Conservation (phyloP, 768 basidiomycete genomes). For the Podaxis sp. region DNA sequence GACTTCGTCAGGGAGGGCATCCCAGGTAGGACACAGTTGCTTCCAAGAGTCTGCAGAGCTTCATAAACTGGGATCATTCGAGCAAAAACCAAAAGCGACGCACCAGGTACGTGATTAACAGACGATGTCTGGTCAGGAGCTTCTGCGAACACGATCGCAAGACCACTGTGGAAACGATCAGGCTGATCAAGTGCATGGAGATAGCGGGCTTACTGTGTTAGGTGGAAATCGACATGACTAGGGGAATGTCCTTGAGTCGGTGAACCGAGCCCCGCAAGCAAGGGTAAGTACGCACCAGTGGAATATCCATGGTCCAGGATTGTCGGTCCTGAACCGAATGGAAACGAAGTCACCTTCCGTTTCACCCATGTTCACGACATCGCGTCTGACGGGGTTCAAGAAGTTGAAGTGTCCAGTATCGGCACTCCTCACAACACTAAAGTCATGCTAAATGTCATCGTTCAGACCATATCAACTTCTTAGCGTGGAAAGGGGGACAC, state of each 20-base stretch:
- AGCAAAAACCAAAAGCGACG: not conserved
- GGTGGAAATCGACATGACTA: constrained; percentile 14
- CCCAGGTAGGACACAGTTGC: constrained; percentile 23
- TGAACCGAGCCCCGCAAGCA: not conserved
- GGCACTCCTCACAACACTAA: constrained; percentile 42
- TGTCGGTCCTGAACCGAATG: constrained; percentile 66
- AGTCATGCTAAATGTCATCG: constrained; percentile 24
- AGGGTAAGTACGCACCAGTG: constrained; percentile 29
- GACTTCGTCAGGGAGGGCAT: constrained; percentile 15
- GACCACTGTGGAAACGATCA: constrained; percentile 22
- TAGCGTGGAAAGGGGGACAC: constrained; percentile 15
- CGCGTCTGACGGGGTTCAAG: constrained; percentile 54
- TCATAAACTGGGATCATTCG: not conserved
- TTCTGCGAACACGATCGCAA: constrained; percentile 34
- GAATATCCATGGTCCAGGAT: constrained; percentile 62
- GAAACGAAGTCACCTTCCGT: constrained; percentile 39
- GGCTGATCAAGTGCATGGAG: not conserved
- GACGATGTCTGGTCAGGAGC: constrained; percentile 17
- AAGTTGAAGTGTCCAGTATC: constrained; percentile 40
- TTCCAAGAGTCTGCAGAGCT: constrained; percentile 19
- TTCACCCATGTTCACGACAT: constrained; percentile 47
- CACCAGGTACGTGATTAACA: constrained; percentile 6
- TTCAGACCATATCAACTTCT: not conserved
- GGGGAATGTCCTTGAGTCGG: not conserved
- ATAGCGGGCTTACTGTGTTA: not conserved